Evolutionary conservation across 2,329 filamentous ascomycete genomes (phyloP), one percentile per base, ranked within the genome.

Genomic region (Fusarium subtropicale): DNA sequence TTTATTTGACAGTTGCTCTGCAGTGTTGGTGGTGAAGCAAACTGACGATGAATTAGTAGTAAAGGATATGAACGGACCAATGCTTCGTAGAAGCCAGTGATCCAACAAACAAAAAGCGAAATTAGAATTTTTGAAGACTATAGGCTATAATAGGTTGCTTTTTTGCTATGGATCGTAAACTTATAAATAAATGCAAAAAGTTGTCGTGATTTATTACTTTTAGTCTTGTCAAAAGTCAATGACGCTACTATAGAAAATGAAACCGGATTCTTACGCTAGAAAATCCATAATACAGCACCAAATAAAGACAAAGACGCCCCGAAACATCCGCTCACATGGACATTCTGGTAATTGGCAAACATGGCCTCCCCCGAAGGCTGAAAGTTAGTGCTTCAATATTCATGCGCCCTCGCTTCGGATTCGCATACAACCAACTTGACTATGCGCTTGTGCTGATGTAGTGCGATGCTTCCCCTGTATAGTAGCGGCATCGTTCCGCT

Each of bases 401-500:
- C 28, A 41, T 65, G 42, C 54, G 36, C 62, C 57, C 46, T 69
- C 50, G 58, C 54, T 68, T 67, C 64, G 50, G 55, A 55, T 54
- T 65, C 55, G 63, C 50, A 50, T 54, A 39, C 24, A 18, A 41
- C 22, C 13, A 28, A 51, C 12, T 39, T 39, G 36, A 22, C n/a
- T 44, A 44, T 26, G 31, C 34, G 24, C 33, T 30, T 52, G 48
- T 39, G 48, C n/a, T 41, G 41, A 44, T 44, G 48, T 52, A 31
- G 44, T 46, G 44, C 44, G 18, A 46, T 46, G 48, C 38, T 39
- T 41, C 48, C 46, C 46, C 38, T 41, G 48, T 59, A 22, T 26
- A 26, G 39, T 48, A 53, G 67, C 67, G 67, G 67, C 62, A 51
- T 34, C 22, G 39, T 70, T 70, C 67, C 67, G 67, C 63, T 41